These are phyloP conservation scores for Populus ilicifolia DNA, from an alignment of 345 rosid genomes.

Conservation along the genomic window DNA sequence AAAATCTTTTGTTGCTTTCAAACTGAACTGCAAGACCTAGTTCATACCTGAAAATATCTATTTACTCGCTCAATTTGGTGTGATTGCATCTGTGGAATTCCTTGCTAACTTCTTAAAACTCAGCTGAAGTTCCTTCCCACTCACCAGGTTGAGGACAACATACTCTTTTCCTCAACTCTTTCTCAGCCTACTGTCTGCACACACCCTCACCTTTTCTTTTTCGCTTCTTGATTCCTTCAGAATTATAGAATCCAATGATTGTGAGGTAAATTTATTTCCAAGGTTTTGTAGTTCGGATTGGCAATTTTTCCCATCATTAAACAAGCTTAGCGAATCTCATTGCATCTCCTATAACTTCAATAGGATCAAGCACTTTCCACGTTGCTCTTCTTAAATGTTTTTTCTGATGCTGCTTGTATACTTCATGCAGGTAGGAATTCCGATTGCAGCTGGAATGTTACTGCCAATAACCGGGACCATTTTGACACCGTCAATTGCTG, in stretches of 20 bases:
- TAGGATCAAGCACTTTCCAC: not conserved
- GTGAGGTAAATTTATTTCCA: not conserved
- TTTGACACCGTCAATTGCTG: constrained; percentile 92
- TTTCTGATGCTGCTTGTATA: not conserved
- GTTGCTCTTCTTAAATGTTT: not conserved
- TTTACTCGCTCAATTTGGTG: not conserved
- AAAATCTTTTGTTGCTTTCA: too few species aligned
- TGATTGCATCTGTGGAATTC: not conserved
- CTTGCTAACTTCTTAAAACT: not conserved
- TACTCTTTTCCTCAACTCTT: not conserved
- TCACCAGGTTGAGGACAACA: not conserved
- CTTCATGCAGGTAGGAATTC: constrained; percentile 68
- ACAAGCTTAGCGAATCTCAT: not conserved
- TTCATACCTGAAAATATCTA: not conserved
- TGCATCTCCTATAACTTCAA: not conserved
- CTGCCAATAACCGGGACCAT: constrained; percentile 80
- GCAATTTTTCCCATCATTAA: not conserved
- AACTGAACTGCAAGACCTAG: not conserved
- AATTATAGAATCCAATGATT: not conserved
- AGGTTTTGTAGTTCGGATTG: not conserved
- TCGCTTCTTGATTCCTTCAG: not conserved
- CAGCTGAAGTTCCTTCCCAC: not conserved
- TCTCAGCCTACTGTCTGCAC: not conserved
- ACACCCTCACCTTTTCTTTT: not conserved
- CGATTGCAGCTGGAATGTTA: constrained; percentile 85